Base-by-base conservation (phyloP, 2,329 filamentous ascomycete species). In the Tothia fuscella region DNA sequence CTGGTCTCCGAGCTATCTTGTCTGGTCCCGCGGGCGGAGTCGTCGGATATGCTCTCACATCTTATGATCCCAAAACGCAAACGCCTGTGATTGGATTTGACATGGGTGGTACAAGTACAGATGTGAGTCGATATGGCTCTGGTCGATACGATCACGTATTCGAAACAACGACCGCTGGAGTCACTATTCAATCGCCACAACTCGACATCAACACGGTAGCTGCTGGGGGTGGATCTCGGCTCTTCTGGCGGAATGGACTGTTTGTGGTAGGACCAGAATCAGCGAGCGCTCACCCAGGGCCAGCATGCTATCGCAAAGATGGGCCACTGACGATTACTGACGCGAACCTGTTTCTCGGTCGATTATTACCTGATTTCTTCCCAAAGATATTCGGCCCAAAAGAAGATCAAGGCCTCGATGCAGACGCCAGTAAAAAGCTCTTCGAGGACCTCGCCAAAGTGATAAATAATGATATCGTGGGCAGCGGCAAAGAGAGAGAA, bases 181-280 rank as follows among this genome's bases (percentile, higher is more conserved):
- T 94, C 1, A 89, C 87, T 0, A 91, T 94, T 21, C 87, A 94
- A 53, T 88, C 83, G 1, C 88, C 88, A 0, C 87, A 94, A 54
- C 71, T 94, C 0, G 87, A 94, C 54, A 94, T 94, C 63, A 94
- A 94, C 59, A 95, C 88, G 0, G 88, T 95, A 1, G 88, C 88
- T 5, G 88, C 88, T 3, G 88, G 88, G 35, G 88, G 88, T 48
- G 86, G 86, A 5, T 89, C 82, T 1, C 71, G 80, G 22, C 68
- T 95, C 3, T 91, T 93, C 61, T 94, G 85, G 72, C 78, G 76
- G 47, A 93, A 94, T 49, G 87, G 88, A 1, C 67, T 95, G 0
- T 94, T 95, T 49, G 82, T 88, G 0, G 87, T 94, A 3, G 88
- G 88, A 0, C 88, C 88, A 1, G 86, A 93, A 55, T 91, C 83